Conservation (phyloP, 495 filamentous ascomycete genomes). For the Lasiosphaeris hirsuta region DNA sequence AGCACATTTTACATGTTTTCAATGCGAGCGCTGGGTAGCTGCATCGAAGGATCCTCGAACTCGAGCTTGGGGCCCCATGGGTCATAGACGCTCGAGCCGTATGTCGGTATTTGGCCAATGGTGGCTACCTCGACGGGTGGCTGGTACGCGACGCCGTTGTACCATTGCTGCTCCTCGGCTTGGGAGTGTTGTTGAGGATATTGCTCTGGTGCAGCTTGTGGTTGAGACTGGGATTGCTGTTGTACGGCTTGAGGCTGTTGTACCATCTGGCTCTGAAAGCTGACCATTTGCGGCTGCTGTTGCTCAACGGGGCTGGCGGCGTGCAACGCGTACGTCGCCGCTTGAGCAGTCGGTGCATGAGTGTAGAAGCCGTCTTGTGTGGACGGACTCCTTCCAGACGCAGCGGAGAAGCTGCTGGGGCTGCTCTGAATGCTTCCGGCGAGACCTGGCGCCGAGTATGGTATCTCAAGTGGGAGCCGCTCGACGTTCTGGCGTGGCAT, state of each 20-base stretch:
- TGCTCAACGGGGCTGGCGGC: constrained; percentile 38
- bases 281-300: constrained; percentile 25
- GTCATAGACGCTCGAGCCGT: constrained; percentile 31
- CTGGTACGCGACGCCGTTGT: constrained; percentile 41
- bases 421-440: constrained; percentile 43
- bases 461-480: constrained; percentile 38
- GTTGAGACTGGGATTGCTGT: constrained; percentile 26
- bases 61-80: constrained; percentile 44
- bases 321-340: constrained; percentile 39
- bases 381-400: constrained; percentile 40
- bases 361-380: constrained; percentile 47
- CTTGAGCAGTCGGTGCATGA: constrained; percentile 37
- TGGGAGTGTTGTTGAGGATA: constrained; percentile 30
- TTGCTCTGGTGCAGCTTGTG: constrained; percentile 24
- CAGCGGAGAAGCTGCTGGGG: constrained; percentile 49
- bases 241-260: constrained; percentile 11
- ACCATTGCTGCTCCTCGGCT: constrained; percentile 38
- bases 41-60: constrained; percentile 42
- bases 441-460: constrained; percentile 37
- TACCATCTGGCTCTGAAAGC: constrained; percentile 18
- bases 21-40: constrained; percentile 47
- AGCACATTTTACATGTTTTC: constrained; percentile 37
- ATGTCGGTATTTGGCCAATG: constrained; percentile 36
- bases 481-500: constrained; percentile 44
- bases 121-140: constrained; percentile 41